Evolutionary conservation across 148 eudicot genomes (phyloP).

Genomic region (Fallopia convolvulus): DNA sequence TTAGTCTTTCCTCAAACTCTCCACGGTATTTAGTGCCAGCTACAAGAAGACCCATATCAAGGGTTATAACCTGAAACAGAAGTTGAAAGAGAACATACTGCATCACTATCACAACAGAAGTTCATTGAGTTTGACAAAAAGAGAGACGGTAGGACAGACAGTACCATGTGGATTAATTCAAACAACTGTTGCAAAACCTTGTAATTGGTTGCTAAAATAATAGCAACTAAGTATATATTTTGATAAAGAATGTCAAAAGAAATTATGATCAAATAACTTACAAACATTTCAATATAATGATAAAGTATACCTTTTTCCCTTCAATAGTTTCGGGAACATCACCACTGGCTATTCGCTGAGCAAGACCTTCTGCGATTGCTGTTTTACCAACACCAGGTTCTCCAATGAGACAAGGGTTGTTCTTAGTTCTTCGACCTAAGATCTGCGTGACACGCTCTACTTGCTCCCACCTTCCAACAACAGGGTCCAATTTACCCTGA

Average conservation of each 20-base stretch:
- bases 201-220: too few relatives aligned
- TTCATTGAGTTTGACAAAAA: too few relatives aligned
- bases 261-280: too few relatives aligned
- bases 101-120: too few relatives aligned
- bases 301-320: constrained; percentile 63
- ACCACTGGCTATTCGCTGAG: constrained; percentile 77
- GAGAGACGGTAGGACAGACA: too few relatives aligned
- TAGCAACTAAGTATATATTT: too few relatives aligned
- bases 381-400: constrained; percentile 66
- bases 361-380: constrained; percentile 95
- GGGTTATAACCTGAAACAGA: constrained; percentile 64
- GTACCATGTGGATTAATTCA: too few relatives aligned
- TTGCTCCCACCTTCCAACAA: constrained; percentile 74
- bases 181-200: too few relatives aligned
- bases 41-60: constrained; percentile 88
- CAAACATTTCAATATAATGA: too few relatives aligned
- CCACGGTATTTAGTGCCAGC: constrained; percentile 95
- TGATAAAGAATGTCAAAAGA: too few relatives aligned
- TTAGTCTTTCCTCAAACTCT: constrained; percentile 84
- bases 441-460: constrained; percentile 93
- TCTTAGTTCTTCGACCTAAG: constrained; percentile 78
- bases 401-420: constrained; percentile 93
- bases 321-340: constrained; percentile 96
- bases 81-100: not conserved
- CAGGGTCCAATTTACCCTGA: constrained; percentile 62